Evolutionary conservation across 257 asterid genomes (phyloP).

Genomic region (Euphrasia confusa): DNA sequence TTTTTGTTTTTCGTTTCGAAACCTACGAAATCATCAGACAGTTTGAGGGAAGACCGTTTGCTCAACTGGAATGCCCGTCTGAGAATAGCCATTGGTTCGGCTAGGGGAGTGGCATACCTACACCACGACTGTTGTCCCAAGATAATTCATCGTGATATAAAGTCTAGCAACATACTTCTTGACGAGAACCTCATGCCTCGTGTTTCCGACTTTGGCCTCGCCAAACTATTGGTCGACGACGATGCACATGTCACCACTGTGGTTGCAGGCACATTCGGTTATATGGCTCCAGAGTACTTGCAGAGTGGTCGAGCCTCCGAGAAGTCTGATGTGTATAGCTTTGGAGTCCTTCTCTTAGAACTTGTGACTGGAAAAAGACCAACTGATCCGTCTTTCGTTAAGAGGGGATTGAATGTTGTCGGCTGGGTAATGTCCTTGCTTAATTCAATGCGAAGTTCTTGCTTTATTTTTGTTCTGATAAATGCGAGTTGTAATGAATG

Average conservation of each 20-base stretch:
- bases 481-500: background rate
- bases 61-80: constrained; percentile 84
- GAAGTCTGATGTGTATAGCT: constrained; percentile 88
- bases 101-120: constrained; percentile 87
- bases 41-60: constrained; percentile 34
- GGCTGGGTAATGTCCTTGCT: constrained; percentile 70
- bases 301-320: constrained; percentile 96
- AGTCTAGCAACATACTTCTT: constrained; percentile 89
- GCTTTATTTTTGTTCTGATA: too few relatives aligned
- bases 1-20: too few relatives aligned
- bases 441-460: too few relatives aligned
- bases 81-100: constrained; percentile 83
- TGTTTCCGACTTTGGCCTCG: constrained; percentile 95
- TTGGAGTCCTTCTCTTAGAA: constrained; percentile 81
- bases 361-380: constrained; percentile 93
- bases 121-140: constrained; percentile 92
- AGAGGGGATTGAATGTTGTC: constrained; percentile 79
- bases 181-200: constrained; percentile 89
- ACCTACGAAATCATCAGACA: constrained; percentile 29
- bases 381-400: constrained; percentile 75
- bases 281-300: constrained; percentile 94
- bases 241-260: constrained; percentile 95
- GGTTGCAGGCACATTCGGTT: constrained; percentile 97
- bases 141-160: constrained; percentile 88
- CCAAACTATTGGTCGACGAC: constrained; percentile 86